Base-by-base conservation (phyloP, 768 basidiomycete genomes). In the Hygrophorus pudorinus region DNA sequence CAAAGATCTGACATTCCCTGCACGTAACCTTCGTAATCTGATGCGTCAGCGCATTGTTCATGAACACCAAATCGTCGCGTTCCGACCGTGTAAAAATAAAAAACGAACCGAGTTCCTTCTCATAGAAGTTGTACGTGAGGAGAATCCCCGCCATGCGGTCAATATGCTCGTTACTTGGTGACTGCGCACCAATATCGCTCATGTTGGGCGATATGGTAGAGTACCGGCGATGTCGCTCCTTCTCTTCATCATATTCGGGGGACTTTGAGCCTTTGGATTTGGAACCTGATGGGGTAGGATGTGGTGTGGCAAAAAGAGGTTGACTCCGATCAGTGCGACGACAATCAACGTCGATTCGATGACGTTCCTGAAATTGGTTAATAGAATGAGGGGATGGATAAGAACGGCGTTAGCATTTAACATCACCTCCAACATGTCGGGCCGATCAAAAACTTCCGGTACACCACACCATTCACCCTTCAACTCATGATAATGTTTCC, bases 1-100 rank as follows among this genome's bases (percentile, higher is more conserved):
- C 88, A 87, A 11, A 99, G 75, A 62, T 99, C 96, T 2, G 88
- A 91, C 96, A 98, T 98, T 27, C 96, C 96, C 62, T 98, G 96
- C 4, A 98, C 96, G 59, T 98, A 97, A 21, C 93, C 91, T 84
- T 49, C 42, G 34, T 30, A 20, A 1, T 29, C 32, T 49, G 33
- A 39, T 31, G 38, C 13, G 45, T 46, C 33, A 46, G 47, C 45
- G 34, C 28, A 29, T 17, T 20, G 14, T 29, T 4, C 20, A 33
- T 34, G 35, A 37, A 44, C 33, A 36, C 24, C 24, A 24, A 24
- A 24, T 24, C 7, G 35, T 27, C 20, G 21, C 28, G 28, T 36
- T 21, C 24, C 45, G 34, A 38, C 32, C 21, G 38, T 39, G 50
- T 10, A 29, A 38, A 44, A 39, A 48, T 29, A 24, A 48, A 49